These are phyloP conservation scores for Achaetomium macrosporum DNA, from an alignment of 2,329 filamentous ascomycete species.

Conservation along the genomic window DNA sequence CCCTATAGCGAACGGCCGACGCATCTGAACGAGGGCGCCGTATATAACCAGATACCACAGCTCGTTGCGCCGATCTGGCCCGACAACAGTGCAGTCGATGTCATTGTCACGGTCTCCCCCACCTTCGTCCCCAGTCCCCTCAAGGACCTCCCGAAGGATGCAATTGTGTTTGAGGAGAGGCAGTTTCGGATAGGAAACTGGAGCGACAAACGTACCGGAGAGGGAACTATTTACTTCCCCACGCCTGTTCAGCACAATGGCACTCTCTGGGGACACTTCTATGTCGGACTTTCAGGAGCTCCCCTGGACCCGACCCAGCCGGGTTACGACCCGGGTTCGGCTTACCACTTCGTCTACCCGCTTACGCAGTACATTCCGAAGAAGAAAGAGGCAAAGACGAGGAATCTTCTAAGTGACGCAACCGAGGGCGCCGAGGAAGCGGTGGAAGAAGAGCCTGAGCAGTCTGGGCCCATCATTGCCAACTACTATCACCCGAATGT, in stretches of 20 bases:
- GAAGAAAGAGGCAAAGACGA: constrained; percentile 83
- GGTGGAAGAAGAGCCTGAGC: constrained; percentile 45
- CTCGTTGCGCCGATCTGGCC: constrained; percentile 85
- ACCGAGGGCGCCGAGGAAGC: constrained; percentile 45
- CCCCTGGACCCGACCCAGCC: constrained; percentile 68
- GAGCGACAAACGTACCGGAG: constrained; percentile 69
- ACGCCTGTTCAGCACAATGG: constrained; percentile 80
- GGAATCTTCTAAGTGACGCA: constrained; percentile 68
- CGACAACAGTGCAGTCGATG: constrained; percentile 68
- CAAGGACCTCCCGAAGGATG: constrained; percentile 57
- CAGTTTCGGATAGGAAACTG: constrained; percentile 73
- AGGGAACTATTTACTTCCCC: constrained; percentile 73
- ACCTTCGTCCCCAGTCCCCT: constrained; percentile 64
- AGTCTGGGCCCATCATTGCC: constrained; percentile 62
- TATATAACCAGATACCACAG: constrained; percentile 60
- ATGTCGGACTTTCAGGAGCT: constrained; percentile 69
- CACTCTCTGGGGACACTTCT: constrained; percentile 93
- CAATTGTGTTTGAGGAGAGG: constrained; percentile 72
- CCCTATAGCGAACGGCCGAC: constrained; percentile 60
- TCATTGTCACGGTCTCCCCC: constrained; percentile 77
- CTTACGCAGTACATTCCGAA: constrained; percentile 85
- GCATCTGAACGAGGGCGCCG: constrained; percentile 53
- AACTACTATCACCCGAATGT: constrained; percentile 96
- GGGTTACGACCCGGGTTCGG: constrained; percentile 66
- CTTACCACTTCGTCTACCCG: constrained; percentile 78